Base-by-base conservation (phyloP, 1,284 basidiomycete genomes). In the Chiua sp. region DNA sequence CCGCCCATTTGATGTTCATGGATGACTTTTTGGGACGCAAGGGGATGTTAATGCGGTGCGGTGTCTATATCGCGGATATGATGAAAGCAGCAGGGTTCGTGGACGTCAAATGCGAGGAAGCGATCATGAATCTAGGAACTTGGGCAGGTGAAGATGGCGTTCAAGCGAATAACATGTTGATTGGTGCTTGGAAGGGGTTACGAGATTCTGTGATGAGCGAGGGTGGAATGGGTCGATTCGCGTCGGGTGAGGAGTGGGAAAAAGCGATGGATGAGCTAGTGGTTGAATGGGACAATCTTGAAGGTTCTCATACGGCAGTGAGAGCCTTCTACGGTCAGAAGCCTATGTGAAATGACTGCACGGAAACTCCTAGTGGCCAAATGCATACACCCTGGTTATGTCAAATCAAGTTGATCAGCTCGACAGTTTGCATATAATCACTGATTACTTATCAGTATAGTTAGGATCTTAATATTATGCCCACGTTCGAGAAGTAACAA, bases 241-340 rank as follows among this genome's bases (percentile, higher is more conserved):
- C 42, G 7, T 66, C 68, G 2, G 53, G 15, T 0, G n/a, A n/a
- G n/a, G 53, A 60, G 11, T 32, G 30, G 30, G 30, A 32, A 10
- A 32, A 32, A 32, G 30, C 30, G n/a, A n/a, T n/a, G n/a, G n/a
- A n/a, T n/a, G n/a, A n/a, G n/a, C n/a, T n/a, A n/a, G n/a, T n/a
- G n/a, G n/a, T n/a, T n/a, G 68, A 72, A 37, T 71, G 69, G 67
- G 64, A 72, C 16, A 55, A 35, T 22, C 49, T 33, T 4, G 42
- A 62, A 16, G 65, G 69, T 15, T 69, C 68, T 30, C 47, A 58
- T 51, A 23, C 60, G 0, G 4, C 15, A 11, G 13, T 65, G 33
- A 50, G 57, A 39, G 58, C 53, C 7, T 55, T 60, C 32, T 70
- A 49, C 6, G 65, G 68, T 54, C 69, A 53, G 48, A 73, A 73